Base-by-base conservation (phyloP, 352 stramenopile species). In the Pythium aquatile region DNA sequence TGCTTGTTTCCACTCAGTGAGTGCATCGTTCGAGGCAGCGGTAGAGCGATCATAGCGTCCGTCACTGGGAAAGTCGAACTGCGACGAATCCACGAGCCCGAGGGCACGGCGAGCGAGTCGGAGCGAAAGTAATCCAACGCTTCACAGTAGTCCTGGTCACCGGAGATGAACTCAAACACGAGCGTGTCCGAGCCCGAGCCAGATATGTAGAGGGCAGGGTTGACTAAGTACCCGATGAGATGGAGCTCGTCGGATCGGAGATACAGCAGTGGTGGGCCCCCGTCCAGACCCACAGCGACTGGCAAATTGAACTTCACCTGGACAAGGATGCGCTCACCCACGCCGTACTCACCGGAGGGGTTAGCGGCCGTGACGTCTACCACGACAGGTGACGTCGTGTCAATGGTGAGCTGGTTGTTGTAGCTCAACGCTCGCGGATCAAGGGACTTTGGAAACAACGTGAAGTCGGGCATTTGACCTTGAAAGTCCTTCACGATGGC, bases 81-180 rank as follows among this genome's bases (percentile, higher is more conserved):
- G 30, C 81, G 66, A 9, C 71, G 79, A 33, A 93, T 83, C 0
- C 20, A 49, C 28, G 71, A 72, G 9, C 35, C 63, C 2, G 61
- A 61, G 7, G 81, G 72, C 0, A 91, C 49, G 3, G 56, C 55
- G 10, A 93, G 57, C 7, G 83, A 87, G 24, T 73, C 65, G 0
- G 66, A 26, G 7, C 74, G 62, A 29, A 83, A 72, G 54, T 96
- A 96, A n/a, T 92, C 87, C 0, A 96, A 66, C 0, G 60, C 47
- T 3, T 82, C 67, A 30, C 81, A 86, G 54, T 85, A 89, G 56
- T 94, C 87, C 8, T 68, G 63, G 13, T 77, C 70, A 0, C 28
- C 67, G 9, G 78, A 68, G 1, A 66, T 83, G 58, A 90, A 93
- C 63, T 75, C 64, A 53, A 93, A 91, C 3, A 56, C 70, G 1